These are phyloP conservation scores for Fusarium lyarnte DNA, from an alignment of 2,329 filamentous ascomycete species.

Conservation along the genomic window DNA sequence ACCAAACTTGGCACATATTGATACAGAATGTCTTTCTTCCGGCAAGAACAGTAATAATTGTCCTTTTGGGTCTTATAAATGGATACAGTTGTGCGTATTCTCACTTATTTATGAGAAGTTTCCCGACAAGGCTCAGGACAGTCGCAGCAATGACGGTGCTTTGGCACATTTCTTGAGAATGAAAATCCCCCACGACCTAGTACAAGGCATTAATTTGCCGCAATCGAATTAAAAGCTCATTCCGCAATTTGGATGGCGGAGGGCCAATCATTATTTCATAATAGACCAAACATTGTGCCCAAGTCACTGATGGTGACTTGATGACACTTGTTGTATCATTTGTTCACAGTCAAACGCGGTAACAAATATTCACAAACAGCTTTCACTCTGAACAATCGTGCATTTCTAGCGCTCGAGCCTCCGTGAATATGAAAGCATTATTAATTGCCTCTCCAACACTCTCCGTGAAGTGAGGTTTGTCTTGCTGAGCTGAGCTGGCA, in stretches of 20 bases:
- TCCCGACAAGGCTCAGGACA: neutral
- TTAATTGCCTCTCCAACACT: neutral
- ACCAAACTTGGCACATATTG: neutral
- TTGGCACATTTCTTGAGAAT: neutral
- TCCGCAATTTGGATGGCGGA: accelerated
- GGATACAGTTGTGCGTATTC: accelerated
- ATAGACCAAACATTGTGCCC: accelerated
- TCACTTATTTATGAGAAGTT: too few relatives aligned
- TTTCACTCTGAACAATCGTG: neutral
- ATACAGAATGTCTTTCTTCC: neutral
- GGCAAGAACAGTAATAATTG: neutral
- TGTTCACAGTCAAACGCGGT: neutral
- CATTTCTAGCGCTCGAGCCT: accelerated
- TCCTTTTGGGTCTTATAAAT: too few relatives aligned
- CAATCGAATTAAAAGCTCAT: accelerated
- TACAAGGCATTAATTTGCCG: neutral
- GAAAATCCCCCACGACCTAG: accelerated
- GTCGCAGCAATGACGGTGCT: neutral
- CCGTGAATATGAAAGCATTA: accelerated
- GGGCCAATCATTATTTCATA: too few relatives aligned
- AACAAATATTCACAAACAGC: neutral
- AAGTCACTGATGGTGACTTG: neutral
- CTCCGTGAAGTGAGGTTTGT: neutral
- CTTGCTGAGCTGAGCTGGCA: neutral
- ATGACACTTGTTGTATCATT: neutral